A percentile compares a stretch with the other conserved stretches of the same genome.
Evolutionary conservation across 768 basidiomycete species (phyloP).

Genomic region (Pilatotrama ljubarskyi): DNA sequence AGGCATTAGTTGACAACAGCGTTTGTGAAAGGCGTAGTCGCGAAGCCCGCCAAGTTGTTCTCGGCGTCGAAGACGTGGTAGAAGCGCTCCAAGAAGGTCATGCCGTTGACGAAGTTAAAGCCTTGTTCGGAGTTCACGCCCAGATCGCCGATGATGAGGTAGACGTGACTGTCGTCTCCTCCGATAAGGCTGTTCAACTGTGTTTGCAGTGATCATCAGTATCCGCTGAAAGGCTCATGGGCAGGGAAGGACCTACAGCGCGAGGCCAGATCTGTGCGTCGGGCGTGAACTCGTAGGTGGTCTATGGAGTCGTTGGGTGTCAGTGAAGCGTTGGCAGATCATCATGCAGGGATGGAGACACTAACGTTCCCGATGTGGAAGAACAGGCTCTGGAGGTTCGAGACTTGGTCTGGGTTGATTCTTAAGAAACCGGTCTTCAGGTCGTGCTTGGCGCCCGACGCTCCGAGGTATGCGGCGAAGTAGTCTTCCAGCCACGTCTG

Average conservation of each 20-base stretch:
- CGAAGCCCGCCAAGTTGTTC: constrained; percentile 36
- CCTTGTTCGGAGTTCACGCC: constrained; percentile 29
- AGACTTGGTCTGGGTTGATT: constrained; percentile 22
- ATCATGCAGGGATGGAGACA: too few species aligned
- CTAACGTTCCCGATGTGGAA: constrained; percentile 29
- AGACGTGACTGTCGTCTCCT: constrained; percentile 24
- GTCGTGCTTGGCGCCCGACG: constrained; percentile 29
- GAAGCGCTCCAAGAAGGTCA: constrained; percentile 38
- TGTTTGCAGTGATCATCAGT: not conserved
- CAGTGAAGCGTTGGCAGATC: too few species aligned
- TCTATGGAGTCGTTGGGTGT: too few species aligned
- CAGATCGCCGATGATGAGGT: constrained; percentile 27
- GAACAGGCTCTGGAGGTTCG: constrained; percentile 24
- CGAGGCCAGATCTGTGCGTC: constrained; percentile 36
- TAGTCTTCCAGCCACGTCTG: constrained; percentile 18
- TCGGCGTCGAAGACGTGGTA: constrained; percentile 36
- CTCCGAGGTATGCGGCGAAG: constrained; percentile 25
- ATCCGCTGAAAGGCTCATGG: too few species aligned
- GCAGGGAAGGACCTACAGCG: constrained; percentile 2
- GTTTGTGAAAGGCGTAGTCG: constrained; percentile 35
- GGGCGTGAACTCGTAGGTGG: constrained; percentile 28
- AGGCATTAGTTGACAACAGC: constrained; percentile 33
- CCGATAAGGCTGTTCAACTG: constrained; percentile 32
- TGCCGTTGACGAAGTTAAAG: constrained; percentile 37
- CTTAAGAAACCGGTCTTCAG: constrained; percentile 26